phyloP scores from a whole-genome alignment of 2,329 filamentous ascomycete species.

The Cladophialophora exuberans region DNA sequence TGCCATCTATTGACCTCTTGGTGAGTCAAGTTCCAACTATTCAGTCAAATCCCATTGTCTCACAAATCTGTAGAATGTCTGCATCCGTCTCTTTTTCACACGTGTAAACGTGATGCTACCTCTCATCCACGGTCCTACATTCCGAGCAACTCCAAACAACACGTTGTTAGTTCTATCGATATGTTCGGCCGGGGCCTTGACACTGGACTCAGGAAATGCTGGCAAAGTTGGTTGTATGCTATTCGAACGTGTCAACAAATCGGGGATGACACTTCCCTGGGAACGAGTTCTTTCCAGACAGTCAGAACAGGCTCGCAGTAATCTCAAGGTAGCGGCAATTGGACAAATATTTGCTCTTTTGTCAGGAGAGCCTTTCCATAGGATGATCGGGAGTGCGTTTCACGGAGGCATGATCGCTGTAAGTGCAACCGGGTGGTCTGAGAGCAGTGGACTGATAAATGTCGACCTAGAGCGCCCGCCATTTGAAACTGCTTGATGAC shows the following conservation, averaged over 20 bases:
- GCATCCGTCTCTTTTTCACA: too few relatives aligned
- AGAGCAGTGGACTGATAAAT: background rate
- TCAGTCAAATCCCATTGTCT: background rate
- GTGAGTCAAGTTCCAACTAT: background rate
- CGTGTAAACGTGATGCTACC: constrained; percentile 33
- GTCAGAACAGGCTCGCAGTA: constrained; percentile 3
- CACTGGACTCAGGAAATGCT: constrained; percentile 32
- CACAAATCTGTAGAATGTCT: too few relatives aligned
- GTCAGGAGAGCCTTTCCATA: constrained; percentile 17
- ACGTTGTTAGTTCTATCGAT: constrained; percentile 34
- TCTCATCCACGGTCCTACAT: constrained; percentile 33
- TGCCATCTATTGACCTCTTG: constrained; percentile 11
- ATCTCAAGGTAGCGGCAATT: constrained; percentile 14
- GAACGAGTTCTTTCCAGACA: background rate
- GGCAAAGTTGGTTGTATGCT: constrained; percentile 29
- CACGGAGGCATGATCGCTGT: constrained; percentile 15
- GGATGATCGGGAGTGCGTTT: constrained; percentile 5
- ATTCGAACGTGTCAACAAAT: constrained; percentile 36
- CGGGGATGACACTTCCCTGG: constrained; percentile 5
- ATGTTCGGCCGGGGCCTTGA: constrained; percentile 33
- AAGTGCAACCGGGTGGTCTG: background rate
- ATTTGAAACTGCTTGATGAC: constrained; percentile 3
- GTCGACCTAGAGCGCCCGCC: constrained; percentile 7
- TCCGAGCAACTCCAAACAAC: constrained; percentile 31
- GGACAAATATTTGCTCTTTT: constrained; percentile 22